These are phyloP conservation scores for Fraxinus greggii DNA, from an alignment of 305 asterid genomes.

Conservation along the genomic window DNA sequence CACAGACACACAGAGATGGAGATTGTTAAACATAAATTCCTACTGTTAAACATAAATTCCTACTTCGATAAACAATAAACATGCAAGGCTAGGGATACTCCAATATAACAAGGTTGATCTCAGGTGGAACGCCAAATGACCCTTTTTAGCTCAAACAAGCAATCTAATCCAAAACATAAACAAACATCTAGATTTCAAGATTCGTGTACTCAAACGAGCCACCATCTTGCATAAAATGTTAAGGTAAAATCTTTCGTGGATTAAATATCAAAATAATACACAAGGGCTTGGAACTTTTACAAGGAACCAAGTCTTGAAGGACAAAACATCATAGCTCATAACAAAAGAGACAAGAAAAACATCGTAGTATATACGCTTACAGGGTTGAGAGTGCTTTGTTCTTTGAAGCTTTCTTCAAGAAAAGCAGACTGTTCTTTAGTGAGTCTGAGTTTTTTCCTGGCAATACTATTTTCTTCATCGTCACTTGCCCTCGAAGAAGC, in stretches of 20 bases:
- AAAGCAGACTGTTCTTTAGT: conserved; percentile 74
- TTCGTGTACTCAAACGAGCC: not conserved
- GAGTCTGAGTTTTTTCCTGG: conserved; percentile 68
- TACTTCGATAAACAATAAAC: not conserved
- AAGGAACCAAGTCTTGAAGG: not conserved
- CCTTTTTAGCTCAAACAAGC: too few species aligned
- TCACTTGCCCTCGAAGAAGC: conserved; percentile 58
- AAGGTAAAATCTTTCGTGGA: not conserved
- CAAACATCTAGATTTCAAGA: not conserved
- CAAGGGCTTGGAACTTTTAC: not conserved
- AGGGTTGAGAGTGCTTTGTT: conserved; percentile 75
- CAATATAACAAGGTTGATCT: too few species aligned
- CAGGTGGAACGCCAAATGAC: too few species aligned
- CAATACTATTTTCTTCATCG: conserved; percentile 57
- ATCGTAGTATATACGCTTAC: conserved; percentile 31
- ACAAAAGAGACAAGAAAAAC: not conserved
- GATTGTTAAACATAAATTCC: not conserved
- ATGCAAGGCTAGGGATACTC: not conserved
- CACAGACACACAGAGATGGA: not conserved
- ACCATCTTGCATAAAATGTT: not conserved
- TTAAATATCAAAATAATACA: too few species aligned
- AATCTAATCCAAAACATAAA: not conserved
- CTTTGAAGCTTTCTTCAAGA: conserved; percentile 85
- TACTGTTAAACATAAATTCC: not conserved
- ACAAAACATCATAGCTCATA: not conserved